phyloP scores from a whole-genome alignment of 176 grass and related monocot species.

The Oryza punctata region DNA sequence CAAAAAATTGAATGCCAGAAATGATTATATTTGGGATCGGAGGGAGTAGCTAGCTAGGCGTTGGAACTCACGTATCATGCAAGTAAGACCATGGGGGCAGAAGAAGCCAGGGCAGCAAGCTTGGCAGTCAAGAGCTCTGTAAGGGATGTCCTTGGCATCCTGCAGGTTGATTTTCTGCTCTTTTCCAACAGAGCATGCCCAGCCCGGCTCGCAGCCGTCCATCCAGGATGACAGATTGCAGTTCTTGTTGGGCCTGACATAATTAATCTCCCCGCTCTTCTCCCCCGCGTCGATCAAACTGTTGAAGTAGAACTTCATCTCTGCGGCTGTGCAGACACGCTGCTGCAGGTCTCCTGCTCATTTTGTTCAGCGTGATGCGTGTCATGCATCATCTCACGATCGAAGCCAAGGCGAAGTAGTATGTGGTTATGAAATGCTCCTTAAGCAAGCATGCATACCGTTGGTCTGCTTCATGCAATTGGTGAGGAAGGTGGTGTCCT shows the following conservation, averaged over 20 bases:
- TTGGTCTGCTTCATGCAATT: constrained; percentile 77
- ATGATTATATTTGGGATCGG: too few species aligned
- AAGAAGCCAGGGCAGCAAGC: constrained; percentile 91
- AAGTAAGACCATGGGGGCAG: constrained; percentile 91
- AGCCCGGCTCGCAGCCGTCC: constrained; percentile 89
- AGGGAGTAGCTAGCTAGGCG: too few species aligned
- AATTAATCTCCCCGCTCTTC: constrained; percentile 54
- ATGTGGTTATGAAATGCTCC: not conserved
- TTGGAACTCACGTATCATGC: constrained; percentile 87
- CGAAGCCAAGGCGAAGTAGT: not conserved
- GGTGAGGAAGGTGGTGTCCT: constrained; percentile 64
- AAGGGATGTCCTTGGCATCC: constrained; percentile 58
- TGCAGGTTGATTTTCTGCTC: constrained; percentile 71
- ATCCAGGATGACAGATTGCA: constrained; percentile 91
- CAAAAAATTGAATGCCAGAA: too few species aligned
- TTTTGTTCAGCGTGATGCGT: not conserved
- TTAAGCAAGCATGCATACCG: constrained; percentile 37
- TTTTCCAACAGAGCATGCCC: constrained; percentile 60
- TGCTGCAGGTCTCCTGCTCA: constrained; percentile 74
- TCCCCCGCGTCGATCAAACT: constrained; percentile 53
- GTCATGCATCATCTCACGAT: not conserved
- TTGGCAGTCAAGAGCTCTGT: constrained; percentile 54
- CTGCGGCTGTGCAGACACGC: constrained; percentile 78
- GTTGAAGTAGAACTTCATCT: constrained; percentile 92
- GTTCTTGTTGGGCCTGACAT: constrained; percentile 81